Conservation (phyloP, 345 rosid species). For the Brassica incana region DNA sequence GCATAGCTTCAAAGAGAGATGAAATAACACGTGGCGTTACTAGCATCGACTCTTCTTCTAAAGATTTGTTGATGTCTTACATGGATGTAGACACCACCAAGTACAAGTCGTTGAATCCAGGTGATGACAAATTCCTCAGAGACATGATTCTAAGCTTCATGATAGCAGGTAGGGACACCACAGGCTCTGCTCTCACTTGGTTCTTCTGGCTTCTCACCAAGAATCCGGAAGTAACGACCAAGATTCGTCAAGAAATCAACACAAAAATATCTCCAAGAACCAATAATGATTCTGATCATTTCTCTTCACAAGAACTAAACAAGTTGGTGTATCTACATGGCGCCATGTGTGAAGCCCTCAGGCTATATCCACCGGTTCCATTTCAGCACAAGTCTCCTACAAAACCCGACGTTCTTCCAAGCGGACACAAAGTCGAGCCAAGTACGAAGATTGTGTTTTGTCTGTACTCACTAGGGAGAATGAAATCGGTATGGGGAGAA, state of each 20-base stretch:
- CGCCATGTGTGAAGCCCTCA: conserved; percentile 36
- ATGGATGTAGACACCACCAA: conserved; percentile 20
- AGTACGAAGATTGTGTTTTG: conserved; percentile 30
- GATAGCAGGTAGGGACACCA: conserved; percentile 40
- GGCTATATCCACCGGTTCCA: conserved; percentile 41
- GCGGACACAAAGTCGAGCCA: conserved; percentile 32
- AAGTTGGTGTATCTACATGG: conserved; percentile 46
- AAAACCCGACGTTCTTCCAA: conserved; percentile 33
- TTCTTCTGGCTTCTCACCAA: conserved; percentile 41
- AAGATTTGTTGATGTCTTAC: conserved; percentile 33
- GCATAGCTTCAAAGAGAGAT: not conserved
- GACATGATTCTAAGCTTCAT: conserved; percentile 36
- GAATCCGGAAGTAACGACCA: conserved; percentile 21
- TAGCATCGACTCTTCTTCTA: conserved; percentile 12
- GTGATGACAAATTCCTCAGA: conserved; percentile 31
- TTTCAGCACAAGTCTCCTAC: conserved; percentile 33
- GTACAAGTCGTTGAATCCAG: conserved; percentile 17
- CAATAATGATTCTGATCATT: not conserved
- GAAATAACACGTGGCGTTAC: not conserved
- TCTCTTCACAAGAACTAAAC: conserved; percentile 18
- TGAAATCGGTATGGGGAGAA: conserved; percentile 15
- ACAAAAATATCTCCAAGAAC: conserved; percentile 18
- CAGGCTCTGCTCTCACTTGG: conserved; percentile 14
- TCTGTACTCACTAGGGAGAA: conserved; percentile 39
- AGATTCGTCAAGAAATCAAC: conserved; percentile 40